Evolutionary conservation across 225 moss, liverwort and hornwort species (phyloP).

Genomic region (Bryoerythrophyllum caledonicum): DNA sequence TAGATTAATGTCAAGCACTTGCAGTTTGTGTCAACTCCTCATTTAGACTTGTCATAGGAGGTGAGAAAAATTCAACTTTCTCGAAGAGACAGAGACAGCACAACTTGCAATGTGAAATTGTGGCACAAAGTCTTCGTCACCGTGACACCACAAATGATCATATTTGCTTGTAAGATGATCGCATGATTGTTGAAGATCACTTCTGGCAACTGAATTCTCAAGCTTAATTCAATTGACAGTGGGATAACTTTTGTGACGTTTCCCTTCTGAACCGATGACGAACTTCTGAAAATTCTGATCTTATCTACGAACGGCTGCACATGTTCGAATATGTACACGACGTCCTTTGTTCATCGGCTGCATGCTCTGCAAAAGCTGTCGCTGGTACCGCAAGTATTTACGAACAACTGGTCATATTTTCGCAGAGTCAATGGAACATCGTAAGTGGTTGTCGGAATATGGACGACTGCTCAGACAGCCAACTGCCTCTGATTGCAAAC

Average conservation of each 20-base stretch:
- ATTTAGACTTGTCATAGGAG: too few species aligned
- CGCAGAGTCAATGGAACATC: too few species aligned
- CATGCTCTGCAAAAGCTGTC: conserved; percentile 2
- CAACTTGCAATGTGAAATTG: too few species aligned
- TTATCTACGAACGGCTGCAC: background rate
- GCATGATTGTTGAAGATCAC: background rate
- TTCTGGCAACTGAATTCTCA: background rate
- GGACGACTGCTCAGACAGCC: background rate
- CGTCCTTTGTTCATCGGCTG: background rate
- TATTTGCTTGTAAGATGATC: background rate
- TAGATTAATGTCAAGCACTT: too few species aligned
- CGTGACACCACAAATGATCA: background rate
- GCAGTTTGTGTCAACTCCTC: too few species aligned
- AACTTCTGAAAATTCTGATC: background rate
- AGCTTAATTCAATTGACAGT: background rate
- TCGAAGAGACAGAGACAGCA: too few species aligned
- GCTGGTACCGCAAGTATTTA: background rate
- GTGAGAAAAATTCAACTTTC: too few species aligned
- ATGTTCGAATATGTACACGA: background rate
- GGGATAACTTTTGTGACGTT: background rate
- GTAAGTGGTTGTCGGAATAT: background rate
- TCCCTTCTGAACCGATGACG: background rate
- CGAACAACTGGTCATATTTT: conserved; percentile 1
- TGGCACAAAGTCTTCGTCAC: background rate
- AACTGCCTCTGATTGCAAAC: background rate